A percentile compares a stretch with the other conserved stretches of the same genome.
Conservation (phyloP, 2,329 filamentous ascomycete genomes). For the Colletotrichum tofieldiae region DNA sequence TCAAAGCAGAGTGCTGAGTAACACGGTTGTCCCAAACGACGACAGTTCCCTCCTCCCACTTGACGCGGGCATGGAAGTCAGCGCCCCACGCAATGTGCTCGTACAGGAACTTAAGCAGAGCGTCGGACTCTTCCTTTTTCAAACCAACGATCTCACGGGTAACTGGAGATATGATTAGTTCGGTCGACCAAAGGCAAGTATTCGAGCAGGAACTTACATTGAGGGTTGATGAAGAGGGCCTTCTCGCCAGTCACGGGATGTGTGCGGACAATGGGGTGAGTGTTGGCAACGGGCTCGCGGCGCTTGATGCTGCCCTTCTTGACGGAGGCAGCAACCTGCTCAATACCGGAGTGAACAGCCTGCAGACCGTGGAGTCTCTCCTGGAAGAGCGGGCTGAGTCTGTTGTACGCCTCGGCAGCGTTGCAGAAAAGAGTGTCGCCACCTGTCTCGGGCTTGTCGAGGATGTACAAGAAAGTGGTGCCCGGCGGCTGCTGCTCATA, state of each 20-base stretch:
- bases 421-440: slow-evolving; percentile 91
- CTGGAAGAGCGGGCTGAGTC: slow-evolving; percentile 84
- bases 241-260: slow-evolving; percentile 41
- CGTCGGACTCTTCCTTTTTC: slow-evolving; percentile 42
- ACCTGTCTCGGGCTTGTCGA: slow-evolving; percentile 85
- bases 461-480: slow-evolving; percentile 89
- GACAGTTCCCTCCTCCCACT: slow-evolving; percentile 41
- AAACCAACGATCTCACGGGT: slow-evolving; percentile 40
- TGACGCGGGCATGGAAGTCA: slow-evolving; percentile 41
- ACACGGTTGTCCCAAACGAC: slow-evolving; percentile 42
- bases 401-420: slow-evolving; percentile 84
- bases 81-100: slow-evolving; percentile 43
- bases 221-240: slow-evolving; percentile 40
- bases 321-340: slow-evolving; percentile 40
- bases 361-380: slow-evolving; percentile 57
- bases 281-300: slow-evolving; percentile 41
- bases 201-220: slow-evolving; percentile 23
- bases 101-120: slow-evolving; percentile 40
- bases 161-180: slow-evolving; percentile 2
- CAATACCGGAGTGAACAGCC: slow-evolving; percentile 40
- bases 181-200: no score
- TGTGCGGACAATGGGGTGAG: slow-evolving; percentile 38
- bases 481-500: slow-evolving; percentile 92
- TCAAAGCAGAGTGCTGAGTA: slow-evolving; percentile 38
- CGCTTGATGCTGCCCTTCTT: slow-evolving; percentile 42